A percentile compares a stretch with the other conserved stretches of the same genome.
Evolutionary conservation across 2,329 filamentous ascomycete species (phyloP).

Genomic region (Stagonosporopsis tanaceti): DNA sequence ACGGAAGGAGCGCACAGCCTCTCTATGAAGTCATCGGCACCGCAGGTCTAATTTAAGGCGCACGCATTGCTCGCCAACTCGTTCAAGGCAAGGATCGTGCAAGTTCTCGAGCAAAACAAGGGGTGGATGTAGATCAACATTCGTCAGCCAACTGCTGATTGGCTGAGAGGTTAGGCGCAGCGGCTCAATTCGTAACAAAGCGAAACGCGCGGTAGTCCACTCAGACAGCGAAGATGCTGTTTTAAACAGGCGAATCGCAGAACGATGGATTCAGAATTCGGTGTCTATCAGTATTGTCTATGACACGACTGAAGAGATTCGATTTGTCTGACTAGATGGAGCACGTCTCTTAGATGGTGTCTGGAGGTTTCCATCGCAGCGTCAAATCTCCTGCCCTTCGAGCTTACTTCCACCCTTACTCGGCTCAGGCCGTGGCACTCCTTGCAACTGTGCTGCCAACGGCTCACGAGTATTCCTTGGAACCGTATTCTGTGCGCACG

Average conservation of each 20-base stretch:
- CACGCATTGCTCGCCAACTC: slow-evolving; percentile 25
- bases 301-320: not conserved
- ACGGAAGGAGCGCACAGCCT: slow-evolving; percentile 32
- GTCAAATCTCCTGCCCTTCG: not conserved
- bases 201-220: slow-evolving; percentile 34
- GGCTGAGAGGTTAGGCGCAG: slow-evolving; percentile 30
- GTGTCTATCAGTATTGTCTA: not conserved
- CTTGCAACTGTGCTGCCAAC: not conserved
- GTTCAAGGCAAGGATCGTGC: slow-evolving; percentile 20
- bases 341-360: not conserved
- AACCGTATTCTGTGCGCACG: not conserved
- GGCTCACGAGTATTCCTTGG: not conserved
- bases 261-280: not conserved
- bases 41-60: slow-evolving; percentile 31
- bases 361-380: not conserved
- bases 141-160: slow-evolving; percentile 19
- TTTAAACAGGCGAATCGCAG: not conserved
- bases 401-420: not conserved
- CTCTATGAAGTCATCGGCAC: slow-evolving; percentile 32
- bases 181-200: slow-evolving; percentile 43
- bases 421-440: not conserved
- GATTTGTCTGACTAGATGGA: not conserved
- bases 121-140: slow-evolving; percentile 19
- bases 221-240: slow-evolving; percentile 14
- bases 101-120: slow-evolving; percentile 24